Evolutionary conservation across 257 asterid species (phyloP).

Genomic region (Solanum medicagineum): DNA sequence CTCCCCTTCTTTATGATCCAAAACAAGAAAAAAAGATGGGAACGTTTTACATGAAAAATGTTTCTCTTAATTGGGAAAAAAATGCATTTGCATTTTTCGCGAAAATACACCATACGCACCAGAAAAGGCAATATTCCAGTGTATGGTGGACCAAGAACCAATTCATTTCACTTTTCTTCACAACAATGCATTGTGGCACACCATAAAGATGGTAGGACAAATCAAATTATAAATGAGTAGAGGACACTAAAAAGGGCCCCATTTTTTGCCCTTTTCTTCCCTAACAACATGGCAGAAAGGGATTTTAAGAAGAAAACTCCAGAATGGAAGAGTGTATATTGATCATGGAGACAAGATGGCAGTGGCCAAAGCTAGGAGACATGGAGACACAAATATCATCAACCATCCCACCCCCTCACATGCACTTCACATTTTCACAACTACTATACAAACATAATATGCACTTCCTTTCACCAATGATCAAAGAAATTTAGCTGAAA

Average conservation of each 20-base stretch:
- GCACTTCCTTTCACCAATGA: not conserved
- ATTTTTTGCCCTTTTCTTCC: not conserved
- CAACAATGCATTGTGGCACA: not conserved
- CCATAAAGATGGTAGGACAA: not conserved
- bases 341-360: slow-evolving; percentile 15
- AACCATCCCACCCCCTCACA: slow-evolving; percentile 31
- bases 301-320: not conserved
- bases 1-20: not conserved
- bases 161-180: not conserved
- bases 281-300: not conserved
- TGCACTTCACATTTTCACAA: slow-evolving; percentile 21
- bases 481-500: not conserved
- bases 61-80: too few species aligned
- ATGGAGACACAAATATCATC: slow-evolving; percentile 7
- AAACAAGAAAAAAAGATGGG: not conserved
- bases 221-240: not conserved
- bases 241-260: not conserved
- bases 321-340: not conserved
- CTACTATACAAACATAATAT: not conserved
- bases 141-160: not conserved
- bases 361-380: slow-evolving; percentile 22
- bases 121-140: not conserved
- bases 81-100: too few species aligned
- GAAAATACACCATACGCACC: too few species aligned
- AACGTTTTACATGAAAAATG: not conserved